Evolutionary conservation across 1,284 basidiomycete species (phyloP).

Genomic region (Thelephora terrestris): DNA sequence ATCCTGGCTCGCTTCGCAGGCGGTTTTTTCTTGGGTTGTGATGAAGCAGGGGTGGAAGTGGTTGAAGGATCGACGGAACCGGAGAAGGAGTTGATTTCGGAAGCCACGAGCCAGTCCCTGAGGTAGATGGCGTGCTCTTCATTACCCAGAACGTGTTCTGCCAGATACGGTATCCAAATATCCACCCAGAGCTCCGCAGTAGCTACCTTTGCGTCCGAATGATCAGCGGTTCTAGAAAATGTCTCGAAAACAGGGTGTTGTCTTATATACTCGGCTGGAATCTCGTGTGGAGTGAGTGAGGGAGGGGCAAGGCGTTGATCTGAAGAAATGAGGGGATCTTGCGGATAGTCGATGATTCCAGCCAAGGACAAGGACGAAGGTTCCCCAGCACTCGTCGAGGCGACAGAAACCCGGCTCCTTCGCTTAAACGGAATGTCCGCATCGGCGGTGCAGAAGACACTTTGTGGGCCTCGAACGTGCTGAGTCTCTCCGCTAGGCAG

Average conservation of each 20-base stretch:
- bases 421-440: conserved; percentile 5
- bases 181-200: conserved; percentile 55
- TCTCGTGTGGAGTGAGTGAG: conserved; percentile 1
- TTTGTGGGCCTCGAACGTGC: conserved; percentile 52
- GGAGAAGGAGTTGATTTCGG: conserved; percentile 3
- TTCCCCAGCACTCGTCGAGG: conserved; percentile 9
- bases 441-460: conserved; percentile 14
- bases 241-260: conserved; percentile 10
- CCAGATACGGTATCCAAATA: conserved; percentile 66
- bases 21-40: conserved; percentile 12
- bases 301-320: not conserved
- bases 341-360: not conserved
- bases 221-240: conserved; percentile 45
- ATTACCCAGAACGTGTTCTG: conserved; percentile 77
- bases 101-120: conserved; percentile 54
- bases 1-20: conserved; percentile 27
- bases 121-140: conserved; percentile 65
- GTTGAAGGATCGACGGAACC: conserved; percentile 3
- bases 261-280: conserved; percentile 14
- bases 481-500: conserved; percentile 45
- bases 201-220: conserved; percentile 15
- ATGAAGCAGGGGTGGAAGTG: not conserved
- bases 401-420: conserved; percentile 8
- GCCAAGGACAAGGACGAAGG: conserved; percentile 1
- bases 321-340: not conserved